Percentiles rank a stretch among this genome's conserved stretches.
Conservation (phyloP, 2,329 filamentous ascomycete genomes). For the Ophiostoma piceae region DNA sequence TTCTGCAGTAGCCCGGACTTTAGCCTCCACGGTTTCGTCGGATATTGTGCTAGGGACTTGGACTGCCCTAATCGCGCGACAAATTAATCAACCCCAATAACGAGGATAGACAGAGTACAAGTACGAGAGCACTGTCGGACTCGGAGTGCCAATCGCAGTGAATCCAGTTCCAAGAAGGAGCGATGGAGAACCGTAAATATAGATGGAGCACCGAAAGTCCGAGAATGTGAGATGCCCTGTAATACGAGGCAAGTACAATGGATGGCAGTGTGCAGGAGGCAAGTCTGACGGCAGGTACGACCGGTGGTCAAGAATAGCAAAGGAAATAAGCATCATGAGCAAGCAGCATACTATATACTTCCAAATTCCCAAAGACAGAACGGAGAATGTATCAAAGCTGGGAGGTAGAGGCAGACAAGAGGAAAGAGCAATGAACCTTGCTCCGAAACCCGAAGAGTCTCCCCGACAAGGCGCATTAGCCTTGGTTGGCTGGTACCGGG, state of each 20-base stretch:
- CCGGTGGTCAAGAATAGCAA: not conserved
- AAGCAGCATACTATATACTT: not conserved
- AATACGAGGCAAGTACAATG: not conserved
- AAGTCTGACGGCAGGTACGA: not conserved
- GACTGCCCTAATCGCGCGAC: not conserved
- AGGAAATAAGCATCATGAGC: not conserved
- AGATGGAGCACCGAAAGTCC: not conserved
- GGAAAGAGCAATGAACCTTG: not conserved
- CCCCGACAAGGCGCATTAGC: constrained; percentile 4
- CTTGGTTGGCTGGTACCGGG: not conserved
- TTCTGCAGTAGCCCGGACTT: constrained; percentile 22
- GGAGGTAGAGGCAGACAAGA: too few species aligned
- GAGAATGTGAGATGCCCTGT: not conserved
- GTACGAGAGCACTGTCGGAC: constrained; percentile 2
- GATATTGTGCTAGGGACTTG: constrained; percentile 17
- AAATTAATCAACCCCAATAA: not conserved
- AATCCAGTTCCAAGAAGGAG: not conserved
- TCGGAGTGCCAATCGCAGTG: not conserved
- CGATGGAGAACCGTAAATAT: not conserved
- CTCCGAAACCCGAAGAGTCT: constrained; percentile 9
- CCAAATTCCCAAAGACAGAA: not conserved
- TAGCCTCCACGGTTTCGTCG: constrained; percentile 22
- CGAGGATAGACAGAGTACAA: not conserved
- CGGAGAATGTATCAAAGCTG: not conserved
- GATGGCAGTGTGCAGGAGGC: not conserved